Evolutionary conservation across 2,329 filamentous ascomycete species (phyloP).

Genomic region (Ceratocystis huliohia): DNA sequence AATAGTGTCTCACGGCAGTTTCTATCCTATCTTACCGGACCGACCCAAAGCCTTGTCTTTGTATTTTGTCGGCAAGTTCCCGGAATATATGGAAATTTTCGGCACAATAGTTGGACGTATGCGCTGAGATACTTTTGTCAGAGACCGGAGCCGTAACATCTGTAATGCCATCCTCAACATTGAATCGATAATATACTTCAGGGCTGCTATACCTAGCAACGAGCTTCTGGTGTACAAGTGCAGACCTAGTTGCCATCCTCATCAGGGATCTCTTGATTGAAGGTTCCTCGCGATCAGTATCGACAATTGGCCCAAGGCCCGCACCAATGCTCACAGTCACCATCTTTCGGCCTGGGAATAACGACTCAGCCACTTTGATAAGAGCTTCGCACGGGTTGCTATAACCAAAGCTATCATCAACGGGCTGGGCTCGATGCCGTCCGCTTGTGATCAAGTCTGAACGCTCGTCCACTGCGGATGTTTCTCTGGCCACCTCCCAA

Average conservation of each 20-base stretch:
- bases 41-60: no score
- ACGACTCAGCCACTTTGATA: constrained; percentile 24
- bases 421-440: constrained; percentile 24
- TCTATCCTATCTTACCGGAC: no score
- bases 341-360: constrained; percentile 23
- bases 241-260: neutral
- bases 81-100: constrained; percentile 6
- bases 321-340: constrained; percentile 26
- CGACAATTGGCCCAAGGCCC: constrained; percentile 23
- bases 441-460: constrained; percentile 26
- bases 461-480: constrained; percentile 26
- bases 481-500: constrained; percentile 27
- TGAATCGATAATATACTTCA: constrained; percentile 25
- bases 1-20: no score
- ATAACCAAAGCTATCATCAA: constrained; percentile 27
- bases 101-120: constrained; percentile 23
- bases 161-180: constrained; percentile 25
- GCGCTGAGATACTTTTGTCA: constrained; percentile 24
- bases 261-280: neutral
- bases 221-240: neutral
- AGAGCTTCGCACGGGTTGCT: constrained; percentile 28
- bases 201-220: constrained; percentile 22
- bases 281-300: constrained; percentile 19
- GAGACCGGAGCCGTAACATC: constrained; percentile 25
- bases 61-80: neutral